Base-by-base conservation (phyloP, 179 eudicot species). In the Dionaea muscipula region DNA sequence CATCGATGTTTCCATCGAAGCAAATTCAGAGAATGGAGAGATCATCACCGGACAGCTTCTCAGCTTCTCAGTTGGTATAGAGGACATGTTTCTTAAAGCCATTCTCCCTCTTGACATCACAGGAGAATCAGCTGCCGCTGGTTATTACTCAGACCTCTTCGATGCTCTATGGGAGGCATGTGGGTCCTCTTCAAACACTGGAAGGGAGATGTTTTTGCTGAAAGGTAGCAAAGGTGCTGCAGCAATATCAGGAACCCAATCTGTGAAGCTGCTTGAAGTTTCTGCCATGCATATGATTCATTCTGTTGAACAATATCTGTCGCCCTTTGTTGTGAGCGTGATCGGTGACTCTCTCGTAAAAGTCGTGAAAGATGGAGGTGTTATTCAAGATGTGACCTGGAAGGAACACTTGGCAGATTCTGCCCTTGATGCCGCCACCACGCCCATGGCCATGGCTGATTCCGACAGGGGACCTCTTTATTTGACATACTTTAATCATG, bases 81-180 rank as follows among this genome's bases (percentile, higher is more conserved):
- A 93, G 65, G 99, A 93, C 80, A 84, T 93, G 96, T 88, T 93
- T 72, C 93, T 87, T 39, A 80, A 64, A 54, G 81, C 82, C 61
- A 52, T 67, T 47, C 39, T 69, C 37, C 93, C 96, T 27, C 58
- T 73, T 19, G 83, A 82, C 55, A 66, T 88, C 33, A 22, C 67
- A 0, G 71, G 51, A 45, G 81, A 70, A 41, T 66, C 56, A 38
- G 47, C n/a, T 61, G 1, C 73, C 91, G 24, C n/a, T n/a, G 57
- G 28, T 26, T 93, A 84, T 72, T 69, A 76, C 59, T 41, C 75
- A 0, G 70, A 74, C 47, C 73, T 93, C 36, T 93, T 84, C 65
- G 70, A 80, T 66, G 89, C 99, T 56, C 68, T 93, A 57, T 93
- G 99, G 99, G 99, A 93, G 67, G 94, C 85, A 12, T 93, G 96